phyloP scores from a whole-genome alignment of 2,329 filamentous ascomycete genomes.

The Alternaria atra region DNA sequence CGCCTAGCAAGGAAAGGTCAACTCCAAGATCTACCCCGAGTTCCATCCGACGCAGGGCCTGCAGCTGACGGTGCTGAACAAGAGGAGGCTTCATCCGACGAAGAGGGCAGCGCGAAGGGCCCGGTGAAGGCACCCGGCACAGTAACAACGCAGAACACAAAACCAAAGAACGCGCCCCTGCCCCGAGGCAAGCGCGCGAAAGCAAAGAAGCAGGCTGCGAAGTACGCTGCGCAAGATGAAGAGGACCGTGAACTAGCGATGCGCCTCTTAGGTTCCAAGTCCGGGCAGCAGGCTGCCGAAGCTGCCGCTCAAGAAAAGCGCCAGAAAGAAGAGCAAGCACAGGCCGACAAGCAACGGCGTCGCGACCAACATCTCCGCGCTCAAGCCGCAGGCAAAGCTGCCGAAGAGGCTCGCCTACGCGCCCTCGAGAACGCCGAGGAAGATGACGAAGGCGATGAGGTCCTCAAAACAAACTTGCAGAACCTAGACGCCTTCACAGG shows the following conservation, averaged over 20 bases:
- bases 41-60: conserved; percentile 23
- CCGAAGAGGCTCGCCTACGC: conserved; percentile 72
- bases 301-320: conserved; percentile 68
- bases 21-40: conserved; percentile 22
- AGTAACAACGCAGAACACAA: conserved; percentile 41
- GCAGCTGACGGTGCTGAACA: conserved; percentile 26
- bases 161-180: conserved; percentile 40
- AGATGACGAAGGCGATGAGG: conserved; percentile 68
- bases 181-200: conserved; percentile 81
- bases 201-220: conserved; percentile 84
- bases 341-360: conserved; percentile 76
- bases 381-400: conserved; percentile 77
- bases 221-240: conserved; percentile 94
- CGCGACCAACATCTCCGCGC: conserved; percentile 81
- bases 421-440: conserved; percentile 46
- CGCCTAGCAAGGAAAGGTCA: conserved; percentile 51
- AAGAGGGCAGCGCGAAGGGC: conserved; percentile 23
- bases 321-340: conserved; percentile 74
- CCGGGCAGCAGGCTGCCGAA: conserved; percentile 73
- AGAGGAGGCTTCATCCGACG: conserved; percentile 45
- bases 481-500: conserved; percentile 77
- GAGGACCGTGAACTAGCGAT: conserved; percentile 88
- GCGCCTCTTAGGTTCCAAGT: conserved; percentile 81
- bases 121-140: conserved; percentile 33
- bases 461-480: conserved; percentile 53